Base-by-base conservation (phyloP, 2,329 filamentous ascomycete genomes). In the Alternaria infectoria region DNA sequence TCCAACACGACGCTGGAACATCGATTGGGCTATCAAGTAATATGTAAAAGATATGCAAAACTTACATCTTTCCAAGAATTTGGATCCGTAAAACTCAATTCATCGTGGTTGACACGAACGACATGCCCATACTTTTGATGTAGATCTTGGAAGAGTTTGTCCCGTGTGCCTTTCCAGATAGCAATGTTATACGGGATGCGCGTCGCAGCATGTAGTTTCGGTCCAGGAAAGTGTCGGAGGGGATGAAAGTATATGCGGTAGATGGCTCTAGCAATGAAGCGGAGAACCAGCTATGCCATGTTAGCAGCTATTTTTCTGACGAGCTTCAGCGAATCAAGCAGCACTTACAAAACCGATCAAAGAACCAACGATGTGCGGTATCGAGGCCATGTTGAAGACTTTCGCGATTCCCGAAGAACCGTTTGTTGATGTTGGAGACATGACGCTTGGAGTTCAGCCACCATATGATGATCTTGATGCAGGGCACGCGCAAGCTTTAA, bases 121-220 rank as follows among this genome's bases (percentile, higher is more conserved):
- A 83, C 72, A 5, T 77, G 72, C 25, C 82, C 82, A 62, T 82
- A 82, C 64, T 79, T 74, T 9, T 71, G 59, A 57, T 83, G 82
- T 17, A 83, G 64, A 8, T 81, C 59, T 23, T 57, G 64, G 17
- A 75, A 54, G 8, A 59, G 51, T 5, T 47, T 46, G 28, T 77
- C 68, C 9, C 64, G 57, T 3, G 54, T 63, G 23, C 80, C 81
- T 1, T 28, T 69, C 28, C 67, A 64, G 1, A 63, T 56, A 17
- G 70, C 68, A n/a, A 71, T 57, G 23, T 74, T 69, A 44, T 76
- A 71, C 2, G 79, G 79, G 11, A 82, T 61, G n/a, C 76, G 72
- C 45, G 78, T 77, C 19, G 76, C 74, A 9, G 79, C 77, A 58
- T 70, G 64, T 7, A 79, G 56, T 43, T 72, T 79, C 1, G 83